A percentile compares a stretch with the other conserved stretches of the same genome.
Conservation (phyloP, 768 basidiomycete genomes). For the Amanita phalloides region DNA sequence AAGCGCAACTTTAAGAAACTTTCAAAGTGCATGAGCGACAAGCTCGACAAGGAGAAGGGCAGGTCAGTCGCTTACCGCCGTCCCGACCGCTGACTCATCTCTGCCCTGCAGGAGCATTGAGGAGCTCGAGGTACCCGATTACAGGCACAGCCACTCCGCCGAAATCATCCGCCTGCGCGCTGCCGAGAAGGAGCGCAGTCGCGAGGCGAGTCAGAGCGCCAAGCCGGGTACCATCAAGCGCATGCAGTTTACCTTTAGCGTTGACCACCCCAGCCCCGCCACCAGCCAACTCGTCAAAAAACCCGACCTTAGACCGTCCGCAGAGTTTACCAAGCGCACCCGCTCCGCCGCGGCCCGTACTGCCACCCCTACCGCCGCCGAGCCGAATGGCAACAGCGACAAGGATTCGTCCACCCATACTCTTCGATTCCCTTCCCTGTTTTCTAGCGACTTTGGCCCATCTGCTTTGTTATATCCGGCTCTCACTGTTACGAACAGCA, state of each 20-base stretch:
- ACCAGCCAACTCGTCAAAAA: constrained; percentile 43
- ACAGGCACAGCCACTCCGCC: constrained; percentile 66
- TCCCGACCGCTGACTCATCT: background rate
- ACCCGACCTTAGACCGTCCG: constrained; percentile 55
- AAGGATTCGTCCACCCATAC: constrained; percentile 23
- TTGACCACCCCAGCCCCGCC: constrained; percentile 55
- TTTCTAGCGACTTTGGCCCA: constrained; percentile 68
- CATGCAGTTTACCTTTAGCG: constrained; percentile 85
- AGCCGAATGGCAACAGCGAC: constrained; percentile 18
- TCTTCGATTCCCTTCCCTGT: constrained; percentile 65
- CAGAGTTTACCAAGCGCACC: constrained; percentile 47
- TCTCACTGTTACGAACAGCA: constrained; percentile 53
- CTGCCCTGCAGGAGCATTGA: constrained; percentile 61
- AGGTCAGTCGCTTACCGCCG: constrained; percentile 37
- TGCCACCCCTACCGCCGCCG: constrained; percentile 8
- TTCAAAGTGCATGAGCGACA: constrained; percentile 83
- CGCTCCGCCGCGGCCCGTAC: constrained; percentile 24
- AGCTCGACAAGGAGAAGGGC: constrained; percentile 88
- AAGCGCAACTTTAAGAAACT: constrained; percentile 89
- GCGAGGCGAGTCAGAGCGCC: constrained; percentile 54
- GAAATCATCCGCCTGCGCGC: constrained; percentile 77
- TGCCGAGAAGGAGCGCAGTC: constrained; percentile 69
- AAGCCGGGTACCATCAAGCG: constrained; percentile 69
- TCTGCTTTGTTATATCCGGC: constrained; percentile 60
- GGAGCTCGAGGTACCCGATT: constrained; percentile 77